Conservation (phyloP, 176 grass and related monocot genomes). For the bread wheat (Triticum aestivum) region IWGSC_CS_RefSeq_v2.1 NC_057803.1:598159222-598159721, state of each 20-base stretch:
- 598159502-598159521: constrained; percentile 54
- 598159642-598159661: background rate
- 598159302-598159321: constrained; percentile 5
- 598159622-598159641: background rate
- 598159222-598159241: constrained; percentile 92
- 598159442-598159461: constrained; percentile 70
- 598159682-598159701: background rate
- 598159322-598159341: background rate
- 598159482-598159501: constrained; percentile 96
- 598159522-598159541: background rate
- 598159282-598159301: constrained; percentile 78
- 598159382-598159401: constrained; percentile 83
- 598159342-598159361: constrained; percentile 4
- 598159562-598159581: constrained; percentile 4
- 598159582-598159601: background rate
- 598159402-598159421: constrained; percentile 71
- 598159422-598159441: constrained; percentile 95
- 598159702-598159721: background rate
- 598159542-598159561: background rate
- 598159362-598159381: constrained; percentile 53
- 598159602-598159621: background rate
- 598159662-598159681: background rate
- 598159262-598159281: constrained; percentile 81
- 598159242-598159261: constrained; percentile 82
- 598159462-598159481: constrained; percentile 88